Conservation (phyloP, 257 asterid species). For the Fraxinus cuspidata region DNA sequence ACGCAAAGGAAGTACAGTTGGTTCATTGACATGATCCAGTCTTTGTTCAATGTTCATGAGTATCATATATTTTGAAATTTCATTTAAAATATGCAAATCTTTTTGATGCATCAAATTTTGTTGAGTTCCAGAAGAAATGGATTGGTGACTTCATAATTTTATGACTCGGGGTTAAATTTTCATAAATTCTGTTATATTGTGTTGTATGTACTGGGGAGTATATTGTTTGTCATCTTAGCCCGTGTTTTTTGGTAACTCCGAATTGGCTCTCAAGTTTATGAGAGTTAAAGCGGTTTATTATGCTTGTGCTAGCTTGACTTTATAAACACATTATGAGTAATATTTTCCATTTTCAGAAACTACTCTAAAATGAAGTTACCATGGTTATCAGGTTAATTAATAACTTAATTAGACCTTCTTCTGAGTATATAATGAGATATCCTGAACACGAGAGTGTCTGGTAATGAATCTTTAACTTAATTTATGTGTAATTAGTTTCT, state of each 20-base stretch:
- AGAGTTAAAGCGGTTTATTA: neutral
- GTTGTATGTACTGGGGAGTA: neutral
- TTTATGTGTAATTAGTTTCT: neutral
- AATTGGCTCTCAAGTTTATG: neutral
- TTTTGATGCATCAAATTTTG: no score
- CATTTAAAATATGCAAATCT: no score
- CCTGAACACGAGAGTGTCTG: neutral
- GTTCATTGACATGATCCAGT: neutral
- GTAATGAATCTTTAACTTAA: neutral
- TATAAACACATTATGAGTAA: no score
- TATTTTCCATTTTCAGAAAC: neutral
- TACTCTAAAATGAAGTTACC: neutral
- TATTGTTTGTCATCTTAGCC: neutral
- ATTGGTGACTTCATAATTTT: no score
- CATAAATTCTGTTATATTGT: neutral
- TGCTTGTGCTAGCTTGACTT: no score
- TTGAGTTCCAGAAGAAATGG: neutral
- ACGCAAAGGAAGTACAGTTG: neutral
- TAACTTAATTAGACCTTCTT: conserved; percentile 9
- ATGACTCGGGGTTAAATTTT: no score
- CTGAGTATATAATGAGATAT: neutral
- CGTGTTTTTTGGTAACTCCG: neutral
- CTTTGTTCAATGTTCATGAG: no score
- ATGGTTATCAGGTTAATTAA: neutral
- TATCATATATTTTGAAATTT: no score